Percentiles rank a stretch among this genome's conserved stretches.
Conservation (phyloP, 371 early-diverging fungal genomes). For the Mortierella sp. region DNA sequence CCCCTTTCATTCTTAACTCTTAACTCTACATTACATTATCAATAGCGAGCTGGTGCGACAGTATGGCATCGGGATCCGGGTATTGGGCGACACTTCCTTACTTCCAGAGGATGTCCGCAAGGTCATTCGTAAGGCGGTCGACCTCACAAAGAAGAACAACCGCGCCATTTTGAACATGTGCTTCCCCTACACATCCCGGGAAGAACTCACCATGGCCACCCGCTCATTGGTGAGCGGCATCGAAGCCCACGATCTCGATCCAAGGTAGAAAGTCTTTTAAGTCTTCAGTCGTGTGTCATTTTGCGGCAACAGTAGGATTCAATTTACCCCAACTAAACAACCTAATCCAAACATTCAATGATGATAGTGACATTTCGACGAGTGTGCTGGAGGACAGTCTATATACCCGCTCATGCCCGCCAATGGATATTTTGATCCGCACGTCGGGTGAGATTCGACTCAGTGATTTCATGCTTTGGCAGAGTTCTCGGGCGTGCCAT, state of each 20-base stretch:
- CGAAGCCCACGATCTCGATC: slow-evolving; percentile 64
- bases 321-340: background rate
- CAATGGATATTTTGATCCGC: slow-evolving; percentile 95
- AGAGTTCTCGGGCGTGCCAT: slow-evolving; percentile 80
- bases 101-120: slow-evolving; percentile 77
- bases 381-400: slow-evolving; percentile 73
- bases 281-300: background rate
- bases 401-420: slow-evolving; percentile 80
- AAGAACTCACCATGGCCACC: slow-evolving; percentile 86
- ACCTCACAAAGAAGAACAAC: slow-evolving; percentile 78
- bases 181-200: slow-evolving; percentile 96
- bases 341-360: background rate
- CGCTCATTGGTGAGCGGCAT: slow-evolving; percentile 65
- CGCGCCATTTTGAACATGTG: slow-evolving; percentile 93
- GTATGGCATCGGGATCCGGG: slow-evolving; percentile 81
- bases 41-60: slow-evolving; percentile 81
- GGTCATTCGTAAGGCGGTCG: slow-evolving; percentile 72
- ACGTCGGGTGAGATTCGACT: slow-evolving; percentile 98
- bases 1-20: background rate
- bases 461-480: slow-evolving; percentile 98
- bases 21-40: background rate
- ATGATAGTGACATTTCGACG: slow-evolving; percentile 74
- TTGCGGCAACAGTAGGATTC: background rate
- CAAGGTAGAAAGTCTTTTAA: slow-evolving; percentile 60
- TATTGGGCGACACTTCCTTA: slow-evolving; percentile 85